Evolutionary conservation across 441 rosid genomes (phyloP).

Genomic region (Biscutella auriculata): DNA sequence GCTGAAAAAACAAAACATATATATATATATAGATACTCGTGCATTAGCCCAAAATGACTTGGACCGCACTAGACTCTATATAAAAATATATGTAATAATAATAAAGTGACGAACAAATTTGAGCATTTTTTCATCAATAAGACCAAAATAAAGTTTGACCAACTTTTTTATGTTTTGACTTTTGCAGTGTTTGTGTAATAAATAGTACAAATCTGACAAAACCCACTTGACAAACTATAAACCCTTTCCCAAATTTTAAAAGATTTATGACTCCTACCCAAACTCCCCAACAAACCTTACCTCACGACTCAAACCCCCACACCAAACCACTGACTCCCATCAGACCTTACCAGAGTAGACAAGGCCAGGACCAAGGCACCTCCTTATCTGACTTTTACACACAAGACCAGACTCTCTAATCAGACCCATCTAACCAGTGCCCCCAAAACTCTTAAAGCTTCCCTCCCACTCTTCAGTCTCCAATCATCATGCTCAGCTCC

Average conservation of each 20-base stretch:
- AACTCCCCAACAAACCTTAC: constrained; percentile 18
- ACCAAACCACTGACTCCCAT: neutral
- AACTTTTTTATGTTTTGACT: constrained; percentile 19
- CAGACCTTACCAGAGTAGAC: constrained; percentile 10
- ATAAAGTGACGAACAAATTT: constrained; percentile 1
- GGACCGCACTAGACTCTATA: constrained; percentile 14
- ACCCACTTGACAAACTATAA: neutral
- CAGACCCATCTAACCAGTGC: constrained; percentile 13
- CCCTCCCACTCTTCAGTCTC: constrained; percentile 3
- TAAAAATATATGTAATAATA: neutral
- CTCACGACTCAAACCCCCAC: constrained; percentile 14
- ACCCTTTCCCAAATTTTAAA: constrained; percentile 11
- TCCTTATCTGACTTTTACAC: constrained; percentile 18
- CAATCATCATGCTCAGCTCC: constrained; percentile 14
- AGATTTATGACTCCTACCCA: constrained; percentile 24
- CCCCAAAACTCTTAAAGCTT: neutral
- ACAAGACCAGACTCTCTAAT: constrained; percentile 16
- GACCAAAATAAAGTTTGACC: constrained; percentile 24
- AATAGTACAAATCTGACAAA: constrained; percentile 19
- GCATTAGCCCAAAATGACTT: constrained; percentile 15
- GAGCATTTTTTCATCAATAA: constrained; percentile 1
- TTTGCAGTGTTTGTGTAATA: constrained; percentile 10
- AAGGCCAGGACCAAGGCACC: constrained; percentile 4
- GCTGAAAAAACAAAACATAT: too few relatives aligned
- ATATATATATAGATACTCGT: constrained; percentile 8